Conservation (phyloP, 768 basidiomycete species). For the Tulasnella sp. region DNA sequence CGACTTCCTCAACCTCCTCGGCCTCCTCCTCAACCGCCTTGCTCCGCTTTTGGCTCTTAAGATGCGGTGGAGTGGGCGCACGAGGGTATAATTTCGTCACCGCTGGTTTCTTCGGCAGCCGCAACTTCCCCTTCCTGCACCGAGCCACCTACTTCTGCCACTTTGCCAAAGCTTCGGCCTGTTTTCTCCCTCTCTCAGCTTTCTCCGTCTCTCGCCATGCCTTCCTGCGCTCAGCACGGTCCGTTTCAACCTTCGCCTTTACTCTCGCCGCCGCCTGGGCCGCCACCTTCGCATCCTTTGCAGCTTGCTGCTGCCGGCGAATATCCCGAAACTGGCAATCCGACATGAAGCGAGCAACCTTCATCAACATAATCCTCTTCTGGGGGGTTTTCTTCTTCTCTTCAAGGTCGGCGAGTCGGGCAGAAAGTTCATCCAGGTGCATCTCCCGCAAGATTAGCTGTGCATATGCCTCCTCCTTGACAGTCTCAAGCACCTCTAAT, state of each 20-base stretch:
- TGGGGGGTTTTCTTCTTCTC: neutral
- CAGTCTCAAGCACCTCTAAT: neutral
- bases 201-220: neutral
- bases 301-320: neutral
- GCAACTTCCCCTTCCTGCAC: neutral
- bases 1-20: neutral
- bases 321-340: neutral
- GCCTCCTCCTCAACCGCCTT: neutral
- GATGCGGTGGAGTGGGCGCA: neutral
- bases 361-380: neutral
- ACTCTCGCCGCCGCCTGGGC: too few species aligned
- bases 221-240: neutral
- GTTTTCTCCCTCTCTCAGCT: neutral
- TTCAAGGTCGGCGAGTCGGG: neutral
- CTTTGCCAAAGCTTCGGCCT: neutral
- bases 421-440: neutral
- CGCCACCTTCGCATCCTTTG: neutral
- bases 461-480: constrained; percentile 4
- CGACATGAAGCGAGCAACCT: neutral
- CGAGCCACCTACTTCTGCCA: constrained; percentile 4
- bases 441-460: constrained; percentile 1
- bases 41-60: neutral
- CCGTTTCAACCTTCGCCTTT: neutral
- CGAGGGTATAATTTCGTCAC: neutral
- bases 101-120: neutral